Conservation (phyloP, 495 filamentous ascomycete species). For the Hypoxylon fuscum region DNA sequence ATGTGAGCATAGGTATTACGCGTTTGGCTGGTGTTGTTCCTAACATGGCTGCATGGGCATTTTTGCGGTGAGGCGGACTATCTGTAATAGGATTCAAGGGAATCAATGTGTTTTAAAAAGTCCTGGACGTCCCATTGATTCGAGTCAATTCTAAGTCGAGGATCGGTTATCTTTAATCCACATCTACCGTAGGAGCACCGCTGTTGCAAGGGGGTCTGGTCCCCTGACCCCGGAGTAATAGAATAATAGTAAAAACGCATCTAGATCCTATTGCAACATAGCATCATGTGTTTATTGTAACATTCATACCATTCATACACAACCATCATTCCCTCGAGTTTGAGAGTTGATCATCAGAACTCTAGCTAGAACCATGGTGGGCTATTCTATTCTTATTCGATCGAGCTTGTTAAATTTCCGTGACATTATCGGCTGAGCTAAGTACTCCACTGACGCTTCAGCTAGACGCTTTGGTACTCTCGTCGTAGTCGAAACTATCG, state of each 20-base stretch:
- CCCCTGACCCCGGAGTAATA: constrained; percentile 2
- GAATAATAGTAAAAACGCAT: constrained; percentile 11
- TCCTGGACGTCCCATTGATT: constrained; percentile 6
- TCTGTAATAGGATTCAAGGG: constrained; percentile 23
- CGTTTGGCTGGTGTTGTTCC: too few species aligned
- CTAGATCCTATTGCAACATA: constrained; percentile 28
- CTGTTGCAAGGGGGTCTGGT: constrained; percentile 5
- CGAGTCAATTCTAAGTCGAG: constrained; percentile 3
- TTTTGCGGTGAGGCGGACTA: constrained; percentile 4
- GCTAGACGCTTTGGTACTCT: constrained; percentile 18
- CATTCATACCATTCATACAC: constrained; percentile 21
- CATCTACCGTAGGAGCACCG: constrained; percentile 20
- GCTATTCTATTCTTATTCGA: too few species aligned
- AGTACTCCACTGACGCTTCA: constrained; percentile 21
- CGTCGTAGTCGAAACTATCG: constrained; percentile 13
- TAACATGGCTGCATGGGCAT: too few species aligned
- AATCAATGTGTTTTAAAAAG: constrained; percentile 16
- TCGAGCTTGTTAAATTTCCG: too few species aligned
- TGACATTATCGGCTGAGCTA: constrained; percentile 1
- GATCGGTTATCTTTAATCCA: constrained; percentile 26
- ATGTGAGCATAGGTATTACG: background rate
- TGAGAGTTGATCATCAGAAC: background rate
- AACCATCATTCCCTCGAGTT: background rate
- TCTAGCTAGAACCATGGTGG: background rate
- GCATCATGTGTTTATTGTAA: constrained; percentile 14